These are phyloP conservation scores for Myxozyma neglecta DNA, from an alignment of 805 yeast genomes.

Conservation along the genomic window DNA sequence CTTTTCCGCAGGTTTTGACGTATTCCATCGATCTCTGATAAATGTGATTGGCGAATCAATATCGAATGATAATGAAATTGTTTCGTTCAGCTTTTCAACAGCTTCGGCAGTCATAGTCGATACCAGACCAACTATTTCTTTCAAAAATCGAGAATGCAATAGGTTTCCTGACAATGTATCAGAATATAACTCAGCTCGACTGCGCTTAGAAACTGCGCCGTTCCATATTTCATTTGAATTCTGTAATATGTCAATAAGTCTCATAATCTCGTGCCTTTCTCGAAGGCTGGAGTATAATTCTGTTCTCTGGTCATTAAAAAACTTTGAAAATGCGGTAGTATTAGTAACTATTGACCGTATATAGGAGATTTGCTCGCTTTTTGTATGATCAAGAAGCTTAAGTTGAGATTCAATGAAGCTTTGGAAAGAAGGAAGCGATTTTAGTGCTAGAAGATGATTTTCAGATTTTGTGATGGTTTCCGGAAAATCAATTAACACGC, in stretches of 20 bases:
- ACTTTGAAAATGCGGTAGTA: neutral
- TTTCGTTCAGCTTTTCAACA: neutral
- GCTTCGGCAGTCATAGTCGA: conserved; percentile 7
- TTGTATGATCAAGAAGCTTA: neutral
- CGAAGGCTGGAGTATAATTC: neutral
- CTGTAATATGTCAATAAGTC: conserved; percentile 1
- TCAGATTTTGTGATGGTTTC: conserved; percentile 11
- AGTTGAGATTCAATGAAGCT: neutral
- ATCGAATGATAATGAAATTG: conserved; percentile 1
- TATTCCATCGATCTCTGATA: conserved; percentile 13
- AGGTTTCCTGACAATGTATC: conserved; percentile 19
- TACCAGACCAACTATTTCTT: neutral
- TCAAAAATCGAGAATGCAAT: neutral
- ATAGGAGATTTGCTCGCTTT: neutral
- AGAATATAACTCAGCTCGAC: conserved; percentile 13
- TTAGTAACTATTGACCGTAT: neutral
- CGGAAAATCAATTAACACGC: conserved; percentile 30
- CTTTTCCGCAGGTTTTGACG: neutral
- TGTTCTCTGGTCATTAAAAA: neutral
- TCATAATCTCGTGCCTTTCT: conserved; percentile 1
- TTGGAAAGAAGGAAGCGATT: conserved; percentile 43
- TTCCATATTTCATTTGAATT: neutral
- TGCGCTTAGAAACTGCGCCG: neutral
- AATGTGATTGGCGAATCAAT: neutral
- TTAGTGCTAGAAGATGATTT: conserved; percentile 35